phyloP scores from a whole-genome alignment of 2,329 filamentous ascomycete genomes.

The Biscogniauxia mediterranea region DNA sequence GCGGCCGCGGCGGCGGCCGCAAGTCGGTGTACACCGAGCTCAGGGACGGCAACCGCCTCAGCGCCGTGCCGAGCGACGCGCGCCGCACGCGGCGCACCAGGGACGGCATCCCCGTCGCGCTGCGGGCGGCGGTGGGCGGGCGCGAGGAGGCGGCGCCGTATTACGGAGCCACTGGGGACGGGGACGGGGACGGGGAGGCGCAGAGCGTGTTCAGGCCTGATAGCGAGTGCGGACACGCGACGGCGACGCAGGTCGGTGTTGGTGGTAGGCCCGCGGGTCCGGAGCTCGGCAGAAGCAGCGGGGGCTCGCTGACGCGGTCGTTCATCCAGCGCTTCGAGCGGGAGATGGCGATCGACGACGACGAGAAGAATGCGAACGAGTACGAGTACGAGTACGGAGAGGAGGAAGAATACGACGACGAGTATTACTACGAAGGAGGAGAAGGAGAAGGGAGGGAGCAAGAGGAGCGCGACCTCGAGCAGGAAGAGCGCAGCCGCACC shows the following conservation, averaged over 20 bases:
- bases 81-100: constrained; percentile 19
- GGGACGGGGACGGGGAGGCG: constrained; percentile 9
- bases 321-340: constrained; percentile 19
- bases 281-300: constrained; percentile 2
- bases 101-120: constrained; percentile 27
- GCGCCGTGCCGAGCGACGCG: constrained; percentile 9
- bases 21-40: constrained; percentile 21
- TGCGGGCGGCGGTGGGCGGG: constrained; percentile 8
- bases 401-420: constrained; percentile 6
- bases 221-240: constrained; percentile 14
- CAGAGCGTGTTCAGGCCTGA: constrained; percentile 29
- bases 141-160: constrained; percentile 13
- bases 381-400: constrained; percentile 12
- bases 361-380: too few species aligned
- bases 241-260: too few species aligned
- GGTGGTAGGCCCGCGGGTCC: neutral
- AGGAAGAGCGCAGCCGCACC: constrained; percentile 17
- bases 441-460: too few species aligned
- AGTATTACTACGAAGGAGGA: constrained; percentile 9
- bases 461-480: constrained; percentile 17
- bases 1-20: constrained; percentile 1
- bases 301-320: constrained; percentile 8
- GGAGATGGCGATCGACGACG: constrained; percentile 2
- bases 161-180: constrained; percentile 2
- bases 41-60: constrained; percentile 8